Percentiles rank a stretch among this genome's conserved stretches.
Evolutionary conservation across 2,329 filamentous ascomycete species (phyloP).

Genomic region (Apiospora saccharicola): DNA sequence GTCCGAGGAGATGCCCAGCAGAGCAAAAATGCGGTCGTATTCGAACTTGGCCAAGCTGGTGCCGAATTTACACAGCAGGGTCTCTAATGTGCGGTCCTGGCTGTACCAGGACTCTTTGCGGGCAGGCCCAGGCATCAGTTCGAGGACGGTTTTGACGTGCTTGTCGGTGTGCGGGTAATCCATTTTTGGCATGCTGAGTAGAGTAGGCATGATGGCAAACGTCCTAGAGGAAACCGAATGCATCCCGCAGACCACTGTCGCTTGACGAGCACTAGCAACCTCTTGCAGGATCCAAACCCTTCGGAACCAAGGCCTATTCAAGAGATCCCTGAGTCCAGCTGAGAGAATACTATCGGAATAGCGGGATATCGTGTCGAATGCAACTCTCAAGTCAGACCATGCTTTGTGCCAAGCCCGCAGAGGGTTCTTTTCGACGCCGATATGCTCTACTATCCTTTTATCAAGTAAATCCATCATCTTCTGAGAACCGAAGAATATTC

Average conservation of each 20-base stretch:
- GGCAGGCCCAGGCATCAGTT: background rate
- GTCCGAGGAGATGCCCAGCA: background rate
- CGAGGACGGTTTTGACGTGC: background rate
- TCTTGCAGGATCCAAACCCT: constrained; percentile 21
- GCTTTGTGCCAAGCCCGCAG: background rate
- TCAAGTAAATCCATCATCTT: background rate
- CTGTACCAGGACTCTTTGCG: background rate
- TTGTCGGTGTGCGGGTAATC: no score
- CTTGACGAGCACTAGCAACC: background rate
- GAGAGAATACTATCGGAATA: background rate
- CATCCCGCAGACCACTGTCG: background rate
- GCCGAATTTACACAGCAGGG: background rate
- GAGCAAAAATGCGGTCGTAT: background rate
- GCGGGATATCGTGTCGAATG: no score
- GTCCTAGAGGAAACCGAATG: background rate
- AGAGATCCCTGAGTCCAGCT: background rate
- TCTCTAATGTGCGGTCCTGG: background rate
- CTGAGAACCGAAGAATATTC: background rate
- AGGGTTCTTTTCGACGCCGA: background rate
- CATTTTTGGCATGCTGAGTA: background rate
- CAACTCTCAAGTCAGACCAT: background rate
- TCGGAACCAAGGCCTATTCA: constrained; percentile 31
- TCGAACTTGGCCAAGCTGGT: background rate
- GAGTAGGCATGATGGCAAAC: background rate
- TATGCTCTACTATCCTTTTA: background rate